These are phyloP conservation scores for Wickerhamiella azymoides DNA, from an alignment of 805 yeast genomes.

Conservation along the genomic window DNA sequence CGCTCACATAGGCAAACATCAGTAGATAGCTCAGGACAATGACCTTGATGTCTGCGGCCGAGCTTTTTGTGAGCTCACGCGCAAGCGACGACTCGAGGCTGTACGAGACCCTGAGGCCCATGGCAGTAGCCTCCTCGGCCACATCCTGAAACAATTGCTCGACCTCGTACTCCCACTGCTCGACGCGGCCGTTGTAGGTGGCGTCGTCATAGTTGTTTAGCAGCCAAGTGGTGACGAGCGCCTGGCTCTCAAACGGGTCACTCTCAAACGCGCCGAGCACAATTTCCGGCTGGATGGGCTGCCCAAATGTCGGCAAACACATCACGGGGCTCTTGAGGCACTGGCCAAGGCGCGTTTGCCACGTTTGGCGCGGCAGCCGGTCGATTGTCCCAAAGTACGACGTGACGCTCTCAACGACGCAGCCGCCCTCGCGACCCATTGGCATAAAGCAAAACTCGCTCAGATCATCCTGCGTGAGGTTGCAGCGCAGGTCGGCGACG, in stretches of 20 bases:
- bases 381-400: slow-evolving; percentile 67
- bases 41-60: slow-evolving; percentile 63
- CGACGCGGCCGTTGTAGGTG: slow-evolving; percentile 18
- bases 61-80: slow-evolving; percentile 67
- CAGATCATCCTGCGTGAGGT: slow-evolving; percentile 25
- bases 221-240: slow-evolving; percentile 65
- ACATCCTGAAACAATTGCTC: slow-evolving; percentile 35
- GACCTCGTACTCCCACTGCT: slow-evolving; percentile 58
- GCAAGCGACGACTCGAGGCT: slow-evolving; percentile 74
- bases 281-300: slow-evolving; percentile 62
- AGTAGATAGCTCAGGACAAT: slow-evolving; percentile 60
- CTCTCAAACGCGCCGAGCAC: slow-evolving; percentile 46
- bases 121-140: slow-evolving; percentile 31
- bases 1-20: slow-evolving; percentile 80
- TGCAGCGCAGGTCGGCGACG: slow-evolving; percentile 27
- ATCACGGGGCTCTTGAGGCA: slow-evolving; percentile 77
- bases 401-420: slow-evolving; percentile 78
- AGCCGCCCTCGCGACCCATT: slow-evolving; percentile 37
- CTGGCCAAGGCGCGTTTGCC: slow-evolving; percentile 39
- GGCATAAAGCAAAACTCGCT: slow-evolving; percentile 77
- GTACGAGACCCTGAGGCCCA: slow-evolving; percentile 54
- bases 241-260: slow-evolving; percentile 37
- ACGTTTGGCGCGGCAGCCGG: slow-evolving; percentile 35
- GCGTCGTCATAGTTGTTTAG: slow-evolving; percentile 38
- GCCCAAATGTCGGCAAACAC: slow-evolving; percentile 83